Evolutionary conservation across 192 early-diverging fungal species (phyloP).

Genomic region (Entrophospora sp.): DNA sequence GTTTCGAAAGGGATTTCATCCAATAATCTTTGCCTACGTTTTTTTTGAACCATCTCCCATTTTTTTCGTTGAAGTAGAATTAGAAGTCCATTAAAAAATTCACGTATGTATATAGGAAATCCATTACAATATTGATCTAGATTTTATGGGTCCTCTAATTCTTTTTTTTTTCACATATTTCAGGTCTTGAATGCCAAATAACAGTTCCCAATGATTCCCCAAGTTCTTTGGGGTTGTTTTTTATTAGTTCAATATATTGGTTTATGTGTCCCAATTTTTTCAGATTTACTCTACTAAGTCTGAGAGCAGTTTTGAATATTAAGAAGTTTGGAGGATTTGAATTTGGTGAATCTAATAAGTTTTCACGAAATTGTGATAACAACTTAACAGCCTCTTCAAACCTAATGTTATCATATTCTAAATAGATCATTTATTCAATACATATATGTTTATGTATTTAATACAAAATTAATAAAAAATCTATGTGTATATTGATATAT

Average conservation of each 20-base stretch:
- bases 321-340: too few relatives aligned
- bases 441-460: too few relatives aligned
- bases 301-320: too few relatives aligned
- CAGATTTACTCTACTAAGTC: too few relatives aligned
- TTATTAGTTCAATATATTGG: neutral
- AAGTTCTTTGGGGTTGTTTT: neutral
- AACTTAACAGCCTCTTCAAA: too few relatives aligned
- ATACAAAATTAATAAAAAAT: too few relatives aligned
- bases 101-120: neutral
- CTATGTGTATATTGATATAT: too few relatives aligned
- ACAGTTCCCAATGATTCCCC: neutral
- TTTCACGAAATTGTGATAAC: too few relatives aligned
- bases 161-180: neutral
- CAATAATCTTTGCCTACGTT: neutral
- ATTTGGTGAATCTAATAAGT: too few relatives aligned
- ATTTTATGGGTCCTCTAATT: neutral
- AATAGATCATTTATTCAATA: too few relatives aligned
- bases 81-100: neutral
- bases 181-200: neutral
- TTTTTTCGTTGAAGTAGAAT: neutral
- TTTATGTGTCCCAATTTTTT: too few relatives aligned
- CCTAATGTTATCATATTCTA: too few relatives aligned
- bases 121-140: neutral
- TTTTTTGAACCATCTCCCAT: neutral
- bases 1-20: neutral